Percentiles rank a stretch among this genome's conserved stretches.
Conservation (phyloP, 306 rosid species). For the Lathyrus sativus region DNA sequence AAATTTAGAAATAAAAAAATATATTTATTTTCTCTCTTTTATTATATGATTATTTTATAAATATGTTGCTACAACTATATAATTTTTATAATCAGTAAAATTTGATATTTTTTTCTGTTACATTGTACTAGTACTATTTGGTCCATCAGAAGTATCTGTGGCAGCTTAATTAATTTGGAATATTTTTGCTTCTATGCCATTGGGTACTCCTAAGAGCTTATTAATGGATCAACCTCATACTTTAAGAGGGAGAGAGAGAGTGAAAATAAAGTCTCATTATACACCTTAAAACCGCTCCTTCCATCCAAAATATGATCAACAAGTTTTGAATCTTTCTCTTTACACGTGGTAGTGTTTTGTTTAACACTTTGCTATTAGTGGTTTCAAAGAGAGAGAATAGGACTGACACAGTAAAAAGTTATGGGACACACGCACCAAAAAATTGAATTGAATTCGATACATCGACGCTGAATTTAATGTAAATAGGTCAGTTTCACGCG, state of each 20-base stretch:
- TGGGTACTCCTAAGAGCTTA: too few relatives aligned
- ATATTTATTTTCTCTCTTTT: too few relatives aligned
- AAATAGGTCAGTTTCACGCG: conserved; percentile 28
- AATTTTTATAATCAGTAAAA: too few relatives aligned
- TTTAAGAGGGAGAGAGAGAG: too few relatives aligned
- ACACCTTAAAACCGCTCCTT: background rate
- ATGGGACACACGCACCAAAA: conserved; percentile 18
- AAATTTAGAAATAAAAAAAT: too few relatives aligned
- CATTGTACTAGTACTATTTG: too few relatives aligned
- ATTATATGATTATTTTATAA: too few relatives aligned
- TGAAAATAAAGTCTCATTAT: background rate
- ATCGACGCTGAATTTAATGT: conserved; percentile 25
- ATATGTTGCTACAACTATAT: too few relatives aligned
- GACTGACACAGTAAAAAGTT: too few relatives aligned
- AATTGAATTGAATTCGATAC: conserved; percentile 1
- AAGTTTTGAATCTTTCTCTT: conserved; percentile 6
- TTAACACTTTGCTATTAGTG: background rate
- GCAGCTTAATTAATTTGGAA: background rate
- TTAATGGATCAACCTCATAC: too few relatives aligned
- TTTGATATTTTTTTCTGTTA: too few relatives aligned
- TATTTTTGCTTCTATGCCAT: background rate
- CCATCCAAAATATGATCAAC: background rate
- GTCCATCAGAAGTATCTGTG: background rate
- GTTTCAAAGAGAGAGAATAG: conserved; percentile 4
- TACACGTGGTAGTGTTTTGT: conserved; percentile 29